Evolutionary conservation across 768 basidiomycete species (phyloP).

Genomic region (Xerocomus potaroensis): DNA sequence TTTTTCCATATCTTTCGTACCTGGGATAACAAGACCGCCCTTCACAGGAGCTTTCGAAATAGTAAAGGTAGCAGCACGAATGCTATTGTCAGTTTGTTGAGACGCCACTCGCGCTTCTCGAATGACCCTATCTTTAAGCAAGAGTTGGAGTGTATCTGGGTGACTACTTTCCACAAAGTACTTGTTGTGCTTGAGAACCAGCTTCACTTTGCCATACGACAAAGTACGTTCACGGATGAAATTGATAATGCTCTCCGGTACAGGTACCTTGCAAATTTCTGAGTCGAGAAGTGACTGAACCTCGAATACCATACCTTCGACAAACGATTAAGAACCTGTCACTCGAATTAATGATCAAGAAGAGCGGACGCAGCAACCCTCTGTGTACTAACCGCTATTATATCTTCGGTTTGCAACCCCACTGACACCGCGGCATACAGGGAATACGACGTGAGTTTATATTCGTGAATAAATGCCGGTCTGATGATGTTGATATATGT

Average conservation of each 20-base stretch:
- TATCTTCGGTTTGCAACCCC: constrained; percentile 95
- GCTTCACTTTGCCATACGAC: constrained; percentile 97
- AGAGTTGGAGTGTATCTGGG: constrained; percentile 83
- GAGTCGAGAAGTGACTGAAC: not conserved
- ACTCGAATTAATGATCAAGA: constrained; percentile 31
- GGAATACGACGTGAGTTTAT: constrained; percentile 97
- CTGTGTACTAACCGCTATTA: constrained; percentile 77
- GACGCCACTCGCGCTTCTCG: constrained; percentile 77
- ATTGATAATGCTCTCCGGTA: constrained; percentile 78
- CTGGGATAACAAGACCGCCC: constrained; percentile 82
- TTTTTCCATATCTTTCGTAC: constrained; percentile 70
- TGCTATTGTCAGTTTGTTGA: constrained; percentile 65
- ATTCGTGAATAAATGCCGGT: constrained; percentile 98
- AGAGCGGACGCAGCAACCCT: constrained; percentile 13
- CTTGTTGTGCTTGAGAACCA: constrained; percentile 96
- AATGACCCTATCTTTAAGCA: constrained; percentile 84
- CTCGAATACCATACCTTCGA: constrained; percentile 50
- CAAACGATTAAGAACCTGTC: constrained; percentile 71
- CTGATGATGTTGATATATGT: constrained; percentile 38
- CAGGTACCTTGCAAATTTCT: constrained; percentile 63
- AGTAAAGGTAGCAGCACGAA: constrained; percentile 72
- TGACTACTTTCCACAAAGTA: constrained; percentile 96
- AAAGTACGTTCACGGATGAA: constrained; percentile 92
- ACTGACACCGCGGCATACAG: constrained; percentile 98
- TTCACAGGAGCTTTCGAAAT: constrained; percentile 79